Evolutionary conservation across 768 basidiomycete genomes (phyloP).

Genomic region (Heimioporus sp.): DNA sequence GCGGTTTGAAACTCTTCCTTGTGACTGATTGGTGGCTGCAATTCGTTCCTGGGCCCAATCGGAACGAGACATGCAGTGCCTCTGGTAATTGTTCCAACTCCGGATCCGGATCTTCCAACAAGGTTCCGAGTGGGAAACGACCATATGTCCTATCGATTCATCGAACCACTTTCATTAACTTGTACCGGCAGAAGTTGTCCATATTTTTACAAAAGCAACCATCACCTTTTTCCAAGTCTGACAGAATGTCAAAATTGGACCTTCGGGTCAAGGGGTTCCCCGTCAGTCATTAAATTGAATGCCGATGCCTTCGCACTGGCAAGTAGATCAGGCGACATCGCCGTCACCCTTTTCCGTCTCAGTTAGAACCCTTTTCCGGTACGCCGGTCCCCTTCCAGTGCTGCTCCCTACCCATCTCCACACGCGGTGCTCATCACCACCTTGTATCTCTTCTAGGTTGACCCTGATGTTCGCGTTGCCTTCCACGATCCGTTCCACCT

Average conservation of each 20-base stretch:
- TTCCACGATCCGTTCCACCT: slow-evolving; percentile 84
- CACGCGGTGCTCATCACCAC: slow-evolving; percentile 85
- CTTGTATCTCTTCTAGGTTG: slow-evolving; percentile 77
- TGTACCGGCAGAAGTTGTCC: slow-evolving; percentile 22
- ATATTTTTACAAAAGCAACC: slow-evolving; percentile 15
- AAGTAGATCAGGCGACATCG: slow-evolving; percentile 20
- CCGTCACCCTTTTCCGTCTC: slow-evolving; percentile 27
- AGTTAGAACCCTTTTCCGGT: slow-evolving; percentile 33
- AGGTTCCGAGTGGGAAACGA: slow-evolving; percentile 26
- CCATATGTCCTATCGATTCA: slow-evolving; percentile 21
- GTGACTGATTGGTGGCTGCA: slow-evolving; percentile 29
- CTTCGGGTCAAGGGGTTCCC: slow-evolving; percentile 23
- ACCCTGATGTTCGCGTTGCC: slow-evolving; percentile 88
- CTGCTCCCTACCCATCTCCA: slow-evolving; percentile 87
- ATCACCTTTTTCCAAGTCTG: slow-evolving; percentile 14
- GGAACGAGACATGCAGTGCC: slow-evolving; percentile 28
- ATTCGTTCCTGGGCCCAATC: slow-evolving; percentile 28
- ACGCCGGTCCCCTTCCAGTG: slow-evolving; percentile 31
- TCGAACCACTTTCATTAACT: slow-evolving; percentile 26
- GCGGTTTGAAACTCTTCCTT: slow-evolving; percentile 15
- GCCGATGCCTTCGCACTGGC: slow-evolving; percentile 10
- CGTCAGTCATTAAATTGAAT: slow-evolving; percentile 12
- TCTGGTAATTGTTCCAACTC: slow-evolving; percentile 26
- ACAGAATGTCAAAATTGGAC: slow-evolving; percentile 11
- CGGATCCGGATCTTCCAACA: slow-evolving; percentile 33